Conservation (phyloP, 169 alveolate species). For the Neospora caninum region DNA sequence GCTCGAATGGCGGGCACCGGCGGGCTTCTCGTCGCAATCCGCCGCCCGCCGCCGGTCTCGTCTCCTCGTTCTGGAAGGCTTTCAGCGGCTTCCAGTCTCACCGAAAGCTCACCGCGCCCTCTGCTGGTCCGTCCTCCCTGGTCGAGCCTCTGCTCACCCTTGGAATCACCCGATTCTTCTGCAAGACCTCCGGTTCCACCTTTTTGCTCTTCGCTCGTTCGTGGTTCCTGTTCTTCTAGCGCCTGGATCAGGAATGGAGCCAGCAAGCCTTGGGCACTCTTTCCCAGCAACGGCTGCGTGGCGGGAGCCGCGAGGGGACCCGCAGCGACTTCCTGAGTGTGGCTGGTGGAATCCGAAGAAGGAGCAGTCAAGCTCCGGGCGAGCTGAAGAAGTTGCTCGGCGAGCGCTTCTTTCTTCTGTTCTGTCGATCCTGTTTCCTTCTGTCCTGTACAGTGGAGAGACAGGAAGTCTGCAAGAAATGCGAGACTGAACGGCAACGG, state of each 20-base stretch:
- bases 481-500: no score
- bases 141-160: neutral
- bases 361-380: neutral
- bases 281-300: neutral
- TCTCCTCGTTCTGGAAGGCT: neutral
- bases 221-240: neutral
- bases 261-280: neutral
- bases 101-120: conserved; percentile 22
- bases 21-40: neutral
- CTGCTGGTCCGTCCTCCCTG: conserved; percentile 3
- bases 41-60: neutral
- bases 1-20: neutral
- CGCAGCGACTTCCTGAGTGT: neutral
- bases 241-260: neutral
- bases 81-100: neutral
- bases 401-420: neutral
- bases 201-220: neutral
- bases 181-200: neutral
- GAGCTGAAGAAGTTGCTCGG: neutral
- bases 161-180: neutral
- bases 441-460: no score
- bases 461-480: no score
- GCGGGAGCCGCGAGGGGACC: neutral
- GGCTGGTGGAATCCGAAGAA: neutral
- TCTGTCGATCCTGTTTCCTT: neutral